Base-by-base conservation (phyloP, 352 stramenopile species). In the Globisporangium acanthophoron region DNA sequence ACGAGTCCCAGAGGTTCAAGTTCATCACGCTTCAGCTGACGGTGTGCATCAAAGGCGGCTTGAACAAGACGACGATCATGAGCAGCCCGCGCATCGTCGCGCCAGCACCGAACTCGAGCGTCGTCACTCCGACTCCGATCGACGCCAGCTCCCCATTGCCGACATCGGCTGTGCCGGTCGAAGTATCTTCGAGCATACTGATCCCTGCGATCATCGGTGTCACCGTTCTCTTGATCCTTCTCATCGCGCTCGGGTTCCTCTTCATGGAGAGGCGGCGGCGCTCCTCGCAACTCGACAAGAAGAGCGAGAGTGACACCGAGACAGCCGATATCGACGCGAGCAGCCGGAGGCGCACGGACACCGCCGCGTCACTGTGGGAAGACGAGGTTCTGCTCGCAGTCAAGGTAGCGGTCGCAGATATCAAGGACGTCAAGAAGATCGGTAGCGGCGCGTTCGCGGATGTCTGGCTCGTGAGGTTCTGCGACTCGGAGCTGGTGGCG, bases 391-490 rank as follows among this genome's bases (percentile, higher is more conserved):
- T 51, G 7, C 45, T 51, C 37, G 9, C 37, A 1, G 11, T 41
- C 11, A 41, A 41, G 37, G 37, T 41, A 1, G 13, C 11, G 0
- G 45, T 51, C 7, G 45, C 4, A 2, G 45, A 51, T 12, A 29
- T 51, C 45, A 21, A 51, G 15, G 45, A 51, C 45, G 9, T 51
- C 20, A 16, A 33, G 21, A 18, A 20, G 13, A 21, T 51, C 21
- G 45, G 45, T 21, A 51, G 21, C 45, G 45, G 45, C 20, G 45
- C 21, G 21, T 51, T 51, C 45, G 45, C 45, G 5, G 45, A 51
- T 3, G 45, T 51, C 18, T 51, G 45, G 45, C 45, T 51, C 21
- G 45, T 51, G 4, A 21, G 8, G n/a, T 51, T 33, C 20, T 35
- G n/a, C 37, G 13, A 41, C 37, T 15, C 12, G 1, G 37, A 41